These are phyloP conservation scores for Rhizopogon vulgaris DNA, from an alignment of 768 basidiomycete genomes.

Conservation along the genomic window DNA sequence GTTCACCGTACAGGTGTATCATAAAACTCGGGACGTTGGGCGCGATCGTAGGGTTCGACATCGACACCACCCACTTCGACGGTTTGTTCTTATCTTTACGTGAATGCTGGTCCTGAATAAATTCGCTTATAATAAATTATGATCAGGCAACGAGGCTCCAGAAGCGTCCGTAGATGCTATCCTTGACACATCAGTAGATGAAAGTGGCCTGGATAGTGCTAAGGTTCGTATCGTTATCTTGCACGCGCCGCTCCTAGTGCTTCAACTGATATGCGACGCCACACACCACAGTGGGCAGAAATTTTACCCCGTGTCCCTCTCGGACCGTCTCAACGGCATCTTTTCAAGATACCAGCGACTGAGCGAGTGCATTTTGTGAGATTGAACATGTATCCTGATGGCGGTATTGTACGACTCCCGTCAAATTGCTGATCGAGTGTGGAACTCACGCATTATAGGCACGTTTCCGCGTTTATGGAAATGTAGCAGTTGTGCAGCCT, in stretches of 20 bases:
- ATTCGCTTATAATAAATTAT: background rate
- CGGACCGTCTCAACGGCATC: conserved; percentile 81
- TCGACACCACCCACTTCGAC: conserved; percentile 94
- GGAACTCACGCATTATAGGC: conserved; percentile 42
- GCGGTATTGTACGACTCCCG: conserved; percentile 67
- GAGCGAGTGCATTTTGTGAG: conserved; percentile 70
- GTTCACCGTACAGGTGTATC: conserved; percentile 60
- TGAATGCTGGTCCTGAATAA: background rate
- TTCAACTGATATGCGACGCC: background rate
- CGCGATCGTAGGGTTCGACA: conserved; percentile 73
- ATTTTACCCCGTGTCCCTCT: conserved; percentile 71
- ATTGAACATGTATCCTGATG: conserved; percentile 94
- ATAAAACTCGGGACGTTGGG: conserved; percentile 81
- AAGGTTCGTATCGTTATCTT: conserved; percentile 37
- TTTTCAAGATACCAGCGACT: conserved; percentile 67
- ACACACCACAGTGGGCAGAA: conserved; percentile 65
- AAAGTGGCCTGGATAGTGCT: conserved; percentile 41
- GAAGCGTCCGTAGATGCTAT: conserved; percentile 68
- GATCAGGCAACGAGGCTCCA: conserved; percentile 82
- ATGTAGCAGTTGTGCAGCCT: conserved; percentile 63
- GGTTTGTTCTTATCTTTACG: conserved; percentile 38
- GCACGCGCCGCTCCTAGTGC: background rate
- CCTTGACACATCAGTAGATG: conserved; percentile 34
- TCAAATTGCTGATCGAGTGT: background rate
- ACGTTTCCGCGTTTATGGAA: conserved; percentile 87